Conservation (phyloP, 352 stramenopile species). For the Thraustochytrium striatum region DNA sequence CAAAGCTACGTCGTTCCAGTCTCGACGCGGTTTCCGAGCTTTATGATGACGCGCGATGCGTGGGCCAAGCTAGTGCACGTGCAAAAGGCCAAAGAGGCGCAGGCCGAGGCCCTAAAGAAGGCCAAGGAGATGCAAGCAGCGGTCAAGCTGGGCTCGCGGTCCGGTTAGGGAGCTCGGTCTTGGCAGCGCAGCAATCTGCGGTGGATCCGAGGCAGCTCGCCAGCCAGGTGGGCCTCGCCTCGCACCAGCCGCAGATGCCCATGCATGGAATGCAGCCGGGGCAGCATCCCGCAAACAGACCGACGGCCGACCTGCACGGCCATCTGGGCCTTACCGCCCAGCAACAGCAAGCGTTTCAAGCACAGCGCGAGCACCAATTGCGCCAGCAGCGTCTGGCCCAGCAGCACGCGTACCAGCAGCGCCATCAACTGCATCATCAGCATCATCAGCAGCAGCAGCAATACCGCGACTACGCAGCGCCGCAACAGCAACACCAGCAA, state of each 20-base stretch:
- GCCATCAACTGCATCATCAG: background rate
- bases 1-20: slow-evolving; percentile 3
- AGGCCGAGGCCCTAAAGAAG: too few relatives aligned
- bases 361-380: background rate
- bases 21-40: background rate
- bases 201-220: background rate
- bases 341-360: background rate
- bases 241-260: background rate
- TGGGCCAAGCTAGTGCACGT: background rate
- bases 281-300: background rate
- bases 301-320: background rate
- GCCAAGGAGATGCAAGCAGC: too few relatives aligned
- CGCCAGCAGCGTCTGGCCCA: background rate
- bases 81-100: background rate
- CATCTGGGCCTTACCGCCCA: background rate
- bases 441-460: slow-evolving; percentile 16
- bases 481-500: background rate
- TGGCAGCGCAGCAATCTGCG: too few relatives aligned
- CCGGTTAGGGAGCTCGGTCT: too few relatives aligned
- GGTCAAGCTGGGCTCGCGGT: too few relatives aligned
- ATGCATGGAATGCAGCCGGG: background rate
- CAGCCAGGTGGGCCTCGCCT: background rate
- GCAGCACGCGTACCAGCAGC: background rate
- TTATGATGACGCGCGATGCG: slow-evolving; percentile 22
- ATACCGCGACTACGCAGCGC: background rate